A percentile compares a stretch with the other conserved stretches of the same genome.
Evolutionary conservation across 768 basidiomycete species (phyloP).

Genomic region (Mycena kentingensis): DNA sequence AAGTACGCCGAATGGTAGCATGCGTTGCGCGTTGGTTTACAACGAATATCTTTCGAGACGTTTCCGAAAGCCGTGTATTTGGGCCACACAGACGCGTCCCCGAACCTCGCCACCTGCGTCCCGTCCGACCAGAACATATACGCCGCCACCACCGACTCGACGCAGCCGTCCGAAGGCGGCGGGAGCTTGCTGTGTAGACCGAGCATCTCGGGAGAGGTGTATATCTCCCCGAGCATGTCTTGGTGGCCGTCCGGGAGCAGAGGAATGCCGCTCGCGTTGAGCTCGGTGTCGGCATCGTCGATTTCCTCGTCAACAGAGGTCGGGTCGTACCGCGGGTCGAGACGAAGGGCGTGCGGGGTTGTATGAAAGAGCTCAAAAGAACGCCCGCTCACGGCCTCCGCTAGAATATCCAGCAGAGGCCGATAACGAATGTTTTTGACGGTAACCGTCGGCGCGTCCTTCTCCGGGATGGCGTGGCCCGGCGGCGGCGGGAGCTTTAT

Average conservation of each 20-base stretch:
- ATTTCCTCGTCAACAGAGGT: too few species aligned
- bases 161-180: neutral
- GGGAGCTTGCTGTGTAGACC: constrained; percentile 10
- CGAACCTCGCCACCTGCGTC: constrained; percentile 30
- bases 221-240: constrained; percentile 27
- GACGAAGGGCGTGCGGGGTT: constrained; percentile 18
- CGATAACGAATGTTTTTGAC: constrained; percentile 25
- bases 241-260: constrained; percentile 10
- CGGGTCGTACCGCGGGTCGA: constrained; percentile 6
- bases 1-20: constrained; percentile 38
- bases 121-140: constrained; percentile 34
- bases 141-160: constrained; percentile 24
- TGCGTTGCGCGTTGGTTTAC: constrained; percentile 23
- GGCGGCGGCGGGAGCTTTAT: too few species aligned
- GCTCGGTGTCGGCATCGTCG: too few species aligned
- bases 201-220: constrained; percentile 22
- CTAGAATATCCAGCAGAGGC: constrained; percentile 17
- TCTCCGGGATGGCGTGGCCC: too few species aligned
- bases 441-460: constrained; percentile 20
- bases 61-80: constrained; percentile 37
- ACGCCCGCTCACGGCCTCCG: constrained; percentile 8
- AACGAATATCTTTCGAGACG: constrained; percentile 35
- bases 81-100: constrained; percentile 34
- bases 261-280: too few species aligned
- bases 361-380: constrained; percentile 9